A percentile compares a stretch with the other conserved stretches of the same genome.
Evolutionary conservation across 2,329 filamentous ascomycete species (phyloP).

Genomic region (Cladosporium sp.): DNA sequence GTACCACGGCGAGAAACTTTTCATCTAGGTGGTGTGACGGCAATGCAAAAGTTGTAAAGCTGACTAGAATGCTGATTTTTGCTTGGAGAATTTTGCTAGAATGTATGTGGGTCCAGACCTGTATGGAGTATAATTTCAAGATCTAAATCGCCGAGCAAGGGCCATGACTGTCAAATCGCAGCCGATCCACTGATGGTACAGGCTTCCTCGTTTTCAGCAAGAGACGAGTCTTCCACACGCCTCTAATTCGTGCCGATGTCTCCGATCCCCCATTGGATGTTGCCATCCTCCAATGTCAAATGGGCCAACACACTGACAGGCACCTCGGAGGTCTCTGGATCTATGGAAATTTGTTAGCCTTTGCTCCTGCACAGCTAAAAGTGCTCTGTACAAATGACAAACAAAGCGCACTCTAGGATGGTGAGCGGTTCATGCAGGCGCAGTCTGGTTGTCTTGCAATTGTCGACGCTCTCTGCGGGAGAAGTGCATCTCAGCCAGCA

Average conservation of each 20-base stretch:
- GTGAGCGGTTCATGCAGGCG: background rate
- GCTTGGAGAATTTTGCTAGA: background rate
- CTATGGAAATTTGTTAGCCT: background rate
- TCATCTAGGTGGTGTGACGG: slow-evolving; percentile 18
- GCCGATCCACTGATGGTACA: background rate
- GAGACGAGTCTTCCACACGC: background rate
- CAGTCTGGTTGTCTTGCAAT: background rate
- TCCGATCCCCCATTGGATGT: no score
- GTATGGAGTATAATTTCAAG: background rate
- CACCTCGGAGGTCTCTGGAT: background rate
- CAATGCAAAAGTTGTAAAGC: background rate
- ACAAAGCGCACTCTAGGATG: background rate
- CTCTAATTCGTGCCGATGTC: background rate
- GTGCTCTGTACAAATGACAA: background rate
- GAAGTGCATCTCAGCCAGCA: background rate
- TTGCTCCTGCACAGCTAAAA: background rate
- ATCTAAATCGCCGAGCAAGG: background rate
- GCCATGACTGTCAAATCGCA: background rate
- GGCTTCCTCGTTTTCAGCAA: background rate
- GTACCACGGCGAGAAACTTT: slow-evolving; percentile 26
- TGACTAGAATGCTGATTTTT: background rate
- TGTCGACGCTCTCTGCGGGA: background rate
- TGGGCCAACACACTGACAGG: no score
- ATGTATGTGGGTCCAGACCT: background rate
- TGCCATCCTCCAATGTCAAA: no score